Percentiles rank a stretch among this genome's conserved stretches.
Evolutionary conservation across 495 filamentous ascomycete species (phyloP).

Genomic region (Tuber calosporum): DNA sequence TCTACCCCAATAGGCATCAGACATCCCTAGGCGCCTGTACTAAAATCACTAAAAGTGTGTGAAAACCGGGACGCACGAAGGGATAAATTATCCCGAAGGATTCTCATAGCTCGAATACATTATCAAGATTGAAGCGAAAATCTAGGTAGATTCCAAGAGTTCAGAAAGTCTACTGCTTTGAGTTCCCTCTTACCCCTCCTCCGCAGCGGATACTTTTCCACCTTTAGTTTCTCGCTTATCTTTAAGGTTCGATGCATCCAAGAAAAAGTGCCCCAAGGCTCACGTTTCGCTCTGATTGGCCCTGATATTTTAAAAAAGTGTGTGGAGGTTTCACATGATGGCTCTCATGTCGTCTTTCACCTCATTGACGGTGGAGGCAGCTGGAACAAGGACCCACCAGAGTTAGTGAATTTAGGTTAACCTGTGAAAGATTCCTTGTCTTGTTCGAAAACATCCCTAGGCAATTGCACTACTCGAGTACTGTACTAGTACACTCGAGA

Average conservation of each 20-base stretch:
- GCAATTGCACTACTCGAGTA: too few relatives aligned
- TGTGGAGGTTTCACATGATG: neutral
- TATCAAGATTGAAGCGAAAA: neutral
- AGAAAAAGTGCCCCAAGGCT: neutral
- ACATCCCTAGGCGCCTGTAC: too few relatives aligned
- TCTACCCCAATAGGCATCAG: too few relatives aligned
- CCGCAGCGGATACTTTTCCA: neutral
- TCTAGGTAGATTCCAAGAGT: neutral
- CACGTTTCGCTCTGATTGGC: conserved; percentile 1
- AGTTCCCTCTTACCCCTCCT: neutral
- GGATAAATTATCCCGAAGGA: neutral
- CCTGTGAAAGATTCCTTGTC: too few relatives aligned
- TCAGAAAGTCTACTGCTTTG: neutral
- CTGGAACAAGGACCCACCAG: too few relatives aligned
- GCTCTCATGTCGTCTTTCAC: neutral
- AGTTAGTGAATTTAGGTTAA: too few relatives aligned
- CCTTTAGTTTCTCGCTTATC: neutral
- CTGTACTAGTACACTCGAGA: too few relatives aligned
- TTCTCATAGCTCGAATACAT: neutral
- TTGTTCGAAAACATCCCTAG: too few relatives aligned
- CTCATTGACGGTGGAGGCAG: too few relatives aligned
- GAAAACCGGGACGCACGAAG: too few relatives aligned
- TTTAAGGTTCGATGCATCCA: neutral
- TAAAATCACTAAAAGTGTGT: too few relatives aligned
- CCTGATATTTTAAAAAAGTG: neutral